Evolutionary conservation across 2,329 filamentous ascomycete genomes (phyloP).

Genomic region (Stylonectria norvegica): DNA sequence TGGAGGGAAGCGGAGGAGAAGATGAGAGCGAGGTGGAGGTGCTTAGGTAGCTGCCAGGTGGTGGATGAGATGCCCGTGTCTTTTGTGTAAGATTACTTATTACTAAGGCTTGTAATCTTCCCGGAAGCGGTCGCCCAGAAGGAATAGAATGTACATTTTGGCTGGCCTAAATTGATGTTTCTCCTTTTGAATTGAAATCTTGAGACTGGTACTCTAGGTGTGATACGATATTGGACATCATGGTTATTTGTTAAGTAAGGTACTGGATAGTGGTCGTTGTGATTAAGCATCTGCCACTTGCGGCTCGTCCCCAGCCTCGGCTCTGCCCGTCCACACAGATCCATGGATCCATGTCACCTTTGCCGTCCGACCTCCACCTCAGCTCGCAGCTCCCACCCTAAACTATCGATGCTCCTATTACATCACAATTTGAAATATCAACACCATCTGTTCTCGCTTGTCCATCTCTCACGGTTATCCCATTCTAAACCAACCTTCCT

Average conservation of each 20-base stretch:
- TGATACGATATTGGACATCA: not conserved
- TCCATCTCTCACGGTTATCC: too few relatives aligned
- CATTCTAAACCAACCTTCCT: too few relatives aligned
- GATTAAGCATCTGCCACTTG: not conserved
- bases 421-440: not conserved
- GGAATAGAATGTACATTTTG: too few relatives aligned
- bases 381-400: slow-evolving; percentile 4
- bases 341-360: slow-evolving; percentile 28
- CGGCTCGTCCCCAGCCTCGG: slow-evolving; percentile 21
- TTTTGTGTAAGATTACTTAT: not conserved
- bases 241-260: not conserved
- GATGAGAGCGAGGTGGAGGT: slow-evolving; percentile 18
- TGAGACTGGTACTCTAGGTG: slow-evolving; percentile 2
- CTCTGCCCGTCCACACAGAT: slow-evolving; percentile 14
- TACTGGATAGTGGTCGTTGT: not conserved
- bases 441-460: not conserved
- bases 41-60: too few relatives aligned
- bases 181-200: not conserved
- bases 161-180: not conserved
- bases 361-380: slow-evolving; percentile 6
- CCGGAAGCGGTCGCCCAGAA: not conserved
- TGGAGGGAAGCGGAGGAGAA: slow-evolving; percentile 35
- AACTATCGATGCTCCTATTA: not conserved
- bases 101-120: not conserved
- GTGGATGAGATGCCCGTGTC: not conserved